Conservation (phyloP, 1,139 yeast genomes). For the Geotrichum histeridarum region DNA sequence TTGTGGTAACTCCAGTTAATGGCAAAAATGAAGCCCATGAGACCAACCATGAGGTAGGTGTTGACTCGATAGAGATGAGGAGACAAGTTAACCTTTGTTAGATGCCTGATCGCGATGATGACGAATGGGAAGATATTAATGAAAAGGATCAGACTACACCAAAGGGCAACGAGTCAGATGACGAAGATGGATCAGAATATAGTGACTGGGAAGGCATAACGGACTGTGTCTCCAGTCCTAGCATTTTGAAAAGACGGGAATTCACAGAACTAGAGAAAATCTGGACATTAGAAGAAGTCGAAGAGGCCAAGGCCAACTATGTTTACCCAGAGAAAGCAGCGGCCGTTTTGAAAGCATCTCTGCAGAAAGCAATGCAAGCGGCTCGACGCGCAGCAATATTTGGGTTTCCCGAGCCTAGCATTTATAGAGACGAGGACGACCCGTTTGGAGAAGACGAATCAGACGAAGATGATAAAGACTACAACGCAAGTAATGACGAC, state of each 20-base stretch:
- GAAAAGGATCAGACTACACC: neutral
- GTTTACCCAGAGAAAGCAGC: conserved; percentile 34
- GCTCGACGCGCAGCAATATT: conserved; percentile 30
- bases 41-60: neutral
- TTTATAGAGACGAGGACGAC: conserved; percentile 22
- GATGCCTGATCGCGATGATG: neutral
- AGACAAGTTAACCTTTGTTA: neutral
- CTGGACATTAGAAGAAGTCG: conserved; percentile 5
- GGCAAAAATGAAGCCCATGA: neutral
- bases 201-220: conserved; percentile 3
- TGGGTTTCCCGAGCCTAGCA: conserved; percentile 24
- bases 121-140: neutral
- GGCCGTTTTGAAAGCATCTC: conserved; percentile 36
- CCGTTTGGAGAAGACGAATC: conserved; percentile 7
- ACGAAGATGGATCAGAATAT: neutral
- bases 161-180: neutral
- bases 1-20: too few relatives aligned
- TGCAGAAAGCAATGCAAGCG: conserved; percentile 34
- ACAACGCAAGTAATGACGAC: neutral
- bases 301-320: conserved; percentile 25
- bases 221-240: neutral
- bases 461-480: neutral
- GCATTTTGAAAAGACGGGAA: neutral
- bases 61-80: too few relatives aligned
- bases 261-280: neutral